These are phyloP conservation scores for Knoxia roxburghii DNA, from an alignment of 257 asterid genomes.

Conservation along the genomic window DNA sequence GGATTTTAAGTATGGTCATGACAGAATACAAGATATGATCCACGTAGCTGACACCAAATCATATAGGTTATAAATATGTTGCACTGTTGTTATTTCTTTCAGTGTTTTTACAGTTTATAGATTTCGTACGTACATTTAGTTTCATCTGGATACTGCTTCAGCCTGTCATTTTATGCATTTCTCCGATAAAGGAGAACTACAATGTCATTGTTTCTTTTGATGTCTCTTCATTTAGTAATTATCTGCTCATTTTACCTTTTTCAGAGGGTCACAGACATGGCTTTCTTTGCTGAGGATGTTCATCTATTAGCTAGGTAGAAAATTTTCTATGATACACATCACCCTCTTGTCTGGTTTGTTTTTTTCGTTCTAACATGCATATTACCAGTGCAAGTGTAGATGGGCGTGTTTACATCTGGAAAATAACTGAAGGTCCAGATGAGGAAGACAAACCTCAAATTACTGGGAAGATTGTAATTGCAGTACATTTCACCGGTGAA, in stretches of 20 bases:
- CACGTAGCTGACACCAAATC: no score
- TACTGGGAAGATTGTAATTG: conserved; percentile 63
- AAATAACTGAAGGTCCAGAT: conserved; percentile 86
- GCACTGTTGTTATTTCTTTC: no score
- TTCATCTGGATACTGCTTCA: not conserved
- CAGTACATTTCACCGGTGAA: conserved; percentile 80
- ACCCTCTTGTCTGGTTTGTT: conserved; percentile 7
- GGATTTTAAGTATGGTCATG: not conserved
- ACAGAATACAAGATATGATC: no score
- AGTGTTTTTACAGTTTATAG: not conserved
- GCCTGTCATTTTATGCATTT: not conserved
- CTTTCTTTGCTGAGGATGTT: conserved; percentile 98
- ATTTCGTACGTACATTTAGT: not conserved
- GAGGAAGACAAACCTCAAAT: conserved; percentile 94
- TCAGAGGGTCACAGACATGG: conserved; percentile 99
- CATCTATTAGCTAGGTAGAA: conserved; percentile 91
- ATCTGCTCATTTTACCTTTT: conserved; percentile 4
- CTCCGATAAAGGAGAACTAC: not conserved
- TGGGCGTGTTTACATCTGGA: conserved; percentile 96
- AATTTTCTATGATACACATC: conserved; percentile 12
- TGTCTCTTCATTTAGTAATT: not conserved
- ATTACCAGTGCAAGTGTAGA: conserved; percentile 82
- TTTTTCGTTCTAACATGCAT: conserved; percentile 25
- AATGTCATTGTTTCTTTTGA: not conserved
- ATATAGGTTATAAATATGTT: no score